These are phyloP conservation scores for Aureobasidium sp. DNA, from an alignment of 2,329 filamentous ascomycete species.

Conservation along the genomic window DNA sequence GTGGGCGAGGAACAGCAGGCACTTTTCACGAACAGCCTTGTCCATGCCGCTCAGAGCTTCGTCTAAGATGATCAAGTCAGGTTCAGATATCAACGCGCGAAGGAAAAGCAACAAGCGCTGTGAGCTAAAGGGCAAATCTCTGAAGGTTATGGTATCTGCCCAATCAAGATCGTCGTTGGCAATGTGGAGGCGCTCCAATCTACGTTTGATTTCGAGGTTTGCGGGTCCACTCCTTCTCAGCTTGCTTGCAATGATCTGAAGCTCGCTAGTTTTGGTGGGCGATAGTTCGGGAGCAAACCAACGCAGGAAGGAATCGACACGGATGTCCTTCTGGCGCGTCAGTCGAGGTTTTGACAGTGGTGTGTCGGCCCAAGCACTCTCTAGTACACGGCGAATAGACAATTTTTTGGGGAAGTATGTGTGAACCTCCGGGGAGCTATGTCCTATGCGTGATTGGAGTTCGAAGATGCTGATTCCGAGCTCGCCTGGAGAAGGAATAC, in stretches of 20 bases:
- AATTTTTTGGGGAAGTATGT: constrained; percentile 78
- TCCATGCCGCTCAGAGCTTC: constrained; percentile 45
- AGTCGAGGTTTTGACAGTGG: constrained; percentile 65
- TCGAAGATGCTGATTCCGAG: constrained; percentile 85
- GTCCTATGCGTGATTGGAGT: constrained; percentile 79
- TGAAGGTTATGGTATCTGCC: constrained; percentile 60
- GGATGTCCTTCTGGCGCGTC: constrained; percentile 43
- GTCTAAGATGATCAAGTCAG: constrained; percentile 42
- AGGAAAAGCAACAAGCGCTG: constrained; percentile 83
- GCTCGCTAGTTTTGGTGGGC: constrained; percentile 29
- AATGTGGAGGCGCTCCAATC: neutral
- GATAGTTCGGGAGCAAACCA: constrained; percentile 78
- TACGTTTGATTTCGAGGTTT: neutral
- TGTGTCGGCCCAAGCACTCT: constrained; percentile 85
- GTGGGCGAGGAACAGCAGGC: constrained; percentile 63
- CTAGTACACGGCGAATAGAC: constrained; percentile 63
- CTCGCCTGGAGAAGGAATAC: constrained; percentile 63
- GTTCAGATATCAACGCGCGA: constrained; percentile 35
- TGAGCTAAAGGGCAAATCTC: constrained; percentile 66
- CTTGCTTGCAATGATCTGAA: neutral
- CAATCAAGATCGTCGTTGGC: constrained; percentile 41
- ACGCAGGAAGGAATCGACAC: constrained; percentile 59
- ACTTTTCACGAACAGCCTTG: constrained; percentile 66
- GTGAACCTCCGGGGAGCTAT: constrained; percentile 90
- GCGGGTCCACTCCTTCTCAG: no score